Conservation (phyloP, 163 green algal species). For the Prototheca stagnorum region DNA sequence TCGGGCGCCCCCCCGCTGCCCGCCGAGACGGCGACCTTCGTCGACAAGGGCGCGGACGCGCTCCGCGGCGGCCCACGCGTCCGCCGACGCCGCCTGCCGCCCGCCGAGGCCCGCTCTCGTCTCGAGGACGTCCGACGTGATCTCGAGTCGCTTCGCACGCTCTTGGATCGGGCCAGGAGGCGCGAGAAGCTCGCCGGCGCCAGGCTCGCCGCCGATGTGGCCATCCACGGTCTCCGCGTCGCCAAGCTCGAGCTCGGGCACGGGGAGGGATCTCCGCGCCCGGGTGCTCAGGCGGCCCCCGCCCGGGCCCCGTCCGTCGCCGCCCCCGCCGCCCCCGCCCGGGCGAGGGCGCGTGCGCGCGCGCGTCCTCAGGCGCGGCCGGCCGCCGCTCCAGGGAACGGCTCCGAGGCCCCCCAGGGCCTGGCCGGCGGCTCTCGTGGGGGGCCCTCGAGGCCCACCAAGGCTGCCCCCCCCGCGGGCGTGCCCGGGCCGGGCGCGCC, state of each 20-base stretch:
- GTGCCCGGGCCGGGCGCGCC: no score
- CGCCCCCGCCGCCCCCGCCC: no score
- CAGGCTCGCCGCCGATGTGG: constrained; percentile 14
- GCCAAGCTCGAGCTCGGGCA: neutral
- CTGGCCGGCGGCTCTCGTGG: no score
- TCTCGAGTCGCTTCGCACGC: constrained; percentile 19
- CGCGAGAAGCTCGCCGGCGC: constrained; percentile 24
- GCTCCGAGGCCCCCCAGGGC: no score
- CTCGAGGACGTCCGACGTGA: constrained; percentile 20
- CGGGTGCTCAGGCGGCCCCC: no score
- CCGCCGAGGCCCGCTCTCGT: constrained; percentile 6
- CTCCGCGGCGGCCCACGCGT: constrained; percentile 7
- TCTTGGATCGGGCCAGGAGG: constrained; percentile 24
- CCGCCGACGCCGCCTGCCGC: constrained; percentile 13
- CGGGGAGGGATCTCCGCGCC: neutral
- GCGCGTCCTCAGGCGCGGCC: no score
- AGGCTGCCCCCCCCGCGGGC: no score
- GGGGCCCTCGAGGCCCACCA: no score
- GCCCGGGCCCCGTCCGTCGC: no score
- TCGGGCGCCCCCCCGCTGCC: constrained; percentile 4
- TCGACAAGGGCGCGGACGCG: constrained; percentile 5
- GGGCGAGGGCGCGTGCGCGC: neutral
- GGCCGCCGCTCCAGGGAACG: no score
- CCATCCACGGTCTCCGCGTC: constrained; percentile 3
- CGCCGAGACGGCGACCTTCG: constrained; percentile 3